Evolutionary conservation across 306 rosid species (phyloP).

Genomic region (Bauhinia variegata): DNA sequence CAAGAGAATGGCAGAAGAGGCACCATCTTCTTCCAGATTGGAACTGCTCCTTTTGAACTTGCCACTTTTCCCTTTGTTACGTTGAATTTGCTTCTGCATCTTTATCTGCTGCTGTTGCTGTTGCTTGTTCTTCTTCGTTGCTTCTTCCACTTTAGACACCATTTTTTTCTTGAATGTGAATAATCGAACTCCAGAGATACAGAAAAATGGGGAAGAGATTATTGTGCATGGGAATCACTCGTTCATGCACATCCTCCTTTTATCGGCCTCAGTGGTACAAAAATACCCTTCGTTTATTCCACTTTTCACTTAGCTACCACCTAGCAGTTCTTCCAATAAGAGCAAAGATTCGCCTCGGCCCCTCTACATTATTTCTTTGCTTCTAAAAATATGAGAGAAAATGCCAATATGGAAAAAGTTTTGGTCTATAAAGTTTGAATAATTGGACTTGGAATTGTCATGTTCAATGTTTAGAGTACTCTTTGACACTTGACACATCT

Average conservation of each 20-base stretch:
- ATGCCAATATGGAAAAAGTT: slow-evolving; percentile 3
- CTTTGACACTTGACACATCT: no score
- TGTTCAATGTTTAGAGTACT: no score
- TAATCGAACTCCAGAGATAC: neutral
- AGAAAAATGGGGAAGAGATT: slow-evolving; percentile 8
- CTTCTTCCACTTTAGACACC: slow-evolving; percentile 88
- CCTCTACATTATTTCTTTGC: neutral
- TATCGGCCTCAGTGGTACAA: slow-evolving; percentile 49
- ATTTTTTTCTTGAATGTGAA: slow-evolving; percentile 33
- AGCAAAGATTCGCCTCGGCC: slow-evolving; percentile 18
- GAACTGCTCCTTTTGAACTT: slow-evolving; percentile 93
- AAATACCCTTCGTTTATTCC: slow-evolving; percentile 37
- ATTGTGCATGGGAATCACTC: slow-evolving; percentile 43
- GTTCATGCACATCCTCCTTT: slow-evolving; percentile 46
- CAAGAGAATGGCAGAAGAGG: slow-evolving; percentile 86
- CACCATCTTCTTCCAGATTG: slow-evolving; percentile 78
- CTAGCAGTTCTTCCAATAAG: slow-evolving; percentile 11
- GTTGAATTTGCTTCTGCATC: slow-evolving; percentile 67
- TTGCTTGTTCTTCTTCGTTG: slow-evolving; percentile 57
- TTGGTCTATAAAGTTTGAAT: slow-evolving; percentile 14
- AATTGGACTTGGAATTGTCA: slow-evolving; percentile 2
- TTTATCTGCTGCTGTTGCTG: slow-evolving; percentile 49
- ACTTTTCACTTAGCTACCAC: slow-evolving; percentile 5
- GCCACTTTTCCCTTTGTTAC: slow-evolving; percentile 73
- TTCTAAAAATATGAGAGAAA: neutral